Evolutionary conservation across 441 rosid genomes (phyloP).

Genomic region (Breynia disticha): DNA sequence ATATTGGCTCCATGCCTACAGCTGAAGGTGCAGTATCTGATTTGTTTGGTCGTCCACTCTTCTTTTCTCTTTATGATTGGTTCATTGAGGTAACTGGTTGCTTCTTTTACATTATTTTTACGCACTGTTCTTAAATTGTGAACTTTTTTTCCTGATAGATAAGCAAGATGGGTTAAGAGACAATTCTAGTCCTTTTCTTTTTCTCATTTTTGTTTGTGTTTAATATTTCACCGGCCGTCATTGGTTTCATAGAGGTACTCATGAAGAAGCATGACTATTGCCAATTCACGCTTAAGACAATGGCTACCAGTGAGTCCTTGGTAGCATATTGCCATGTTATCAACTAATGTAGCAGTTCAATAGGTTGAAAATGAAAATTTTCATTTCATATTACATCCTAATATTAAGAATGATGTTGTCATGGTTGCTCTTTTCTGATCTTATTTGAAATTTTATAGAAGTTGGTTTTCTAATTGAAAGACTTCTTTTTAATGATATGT

Average conservation of each 20-base stretch:
- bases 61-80: constrained; percentile 83
- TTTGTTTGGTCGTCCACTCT: constrained; percentile 75
- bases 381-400: no score
- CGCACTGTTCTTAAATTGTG: background rate
- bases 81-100: constrained; percentile 56
- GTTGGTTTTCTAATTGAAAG: background rate
- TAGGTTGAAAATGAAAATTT: no score
- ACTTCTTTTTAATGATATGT: constrained; percentile 1
- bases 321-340: no score
- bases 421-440: background rate
- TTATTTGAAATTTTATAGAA: constrained; percentile 2
- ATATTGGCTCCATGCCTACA: constrained; percentile 65
- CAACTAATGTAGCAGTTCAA: no score
- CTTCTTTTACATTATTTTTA: constrained; percentile 2
- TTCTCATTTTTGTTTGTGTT: no score
- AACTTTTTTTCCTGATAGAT: background rate
- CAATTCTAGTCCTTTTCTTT: no score
- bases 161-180: no score
- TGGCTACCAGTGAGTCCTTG: no score
- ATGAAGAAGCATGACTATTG: no score
- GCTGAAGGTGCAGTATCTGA: constrained; percentile 94
- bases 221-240: no score
- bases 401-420: background rate
- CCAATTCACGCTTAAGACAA: no score
- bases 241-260: no score